Evolutionary conservation across 768 basidiomycete species (phyloP).

Genomic region (Clitopilus passeckerianus): DNA sequence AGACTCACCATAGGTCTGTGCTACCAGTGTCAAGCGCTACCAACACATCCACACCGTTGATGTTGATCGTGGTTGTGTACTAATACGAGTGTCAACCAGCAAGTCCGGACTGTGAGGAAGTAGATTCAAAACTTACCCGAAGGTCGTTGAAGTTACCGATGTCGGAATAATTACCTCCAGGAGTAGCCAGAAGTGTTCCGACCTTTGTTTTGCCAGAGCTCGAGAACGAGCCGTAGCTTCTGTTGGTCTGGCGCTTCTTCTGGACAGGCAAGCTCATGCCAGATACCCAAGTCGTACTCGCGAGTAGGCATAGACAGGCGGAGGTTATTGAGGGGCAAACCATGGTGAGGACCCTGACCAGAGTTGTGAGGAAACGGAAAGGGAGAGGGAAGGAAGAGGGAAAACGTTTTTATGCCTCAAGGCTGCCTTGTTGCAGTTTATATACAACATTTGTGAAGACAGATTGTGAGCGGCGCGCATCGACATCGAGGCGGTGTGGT

Average conservation of each 20-base stretch:
- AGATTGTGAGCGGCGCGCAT: background rate
- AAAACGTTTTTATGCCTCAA: background rate
- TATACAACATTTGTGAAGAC: background rate
- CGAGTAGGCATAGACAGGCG: background rate
- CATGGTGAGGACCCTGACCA: background rate
- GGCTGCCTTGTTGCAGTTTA: background rate
- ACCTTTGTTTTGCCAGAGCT: background rate
- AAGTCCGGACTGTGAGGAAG: background rate
- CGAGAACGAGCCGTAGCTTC: background rate
- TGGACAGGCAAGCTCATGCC: background rate
- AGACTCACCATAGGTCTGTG: constrained; percentile 28
- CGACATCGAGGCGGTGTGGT: background rate
- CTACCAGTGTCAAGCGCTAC: constrained; percentile 33
- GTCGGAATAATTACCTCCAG: background rate
- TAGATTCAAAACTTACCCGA: constrained; percentile 3
- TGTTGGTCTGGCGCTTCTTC: background rate
- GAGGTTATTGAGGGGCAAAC: background rate
- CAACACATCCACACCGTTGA: constrained; percentile 19
- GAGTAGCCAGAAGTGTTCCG: background rate
- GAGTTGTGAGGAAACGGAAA: background rate
- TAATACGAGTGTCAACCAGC: constrained; percentile 5
- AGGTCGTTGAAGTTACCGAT: constrained; percentile 8
- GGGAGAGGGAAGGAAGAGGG: background rate
- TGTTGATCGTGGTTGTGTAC: constrained; percentile 23
- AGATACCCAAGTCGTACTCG: background rate